phyloP scores from a whole-genome alignment of 768 basidiomycete genomes.

The Boletus sp. region DNA sequence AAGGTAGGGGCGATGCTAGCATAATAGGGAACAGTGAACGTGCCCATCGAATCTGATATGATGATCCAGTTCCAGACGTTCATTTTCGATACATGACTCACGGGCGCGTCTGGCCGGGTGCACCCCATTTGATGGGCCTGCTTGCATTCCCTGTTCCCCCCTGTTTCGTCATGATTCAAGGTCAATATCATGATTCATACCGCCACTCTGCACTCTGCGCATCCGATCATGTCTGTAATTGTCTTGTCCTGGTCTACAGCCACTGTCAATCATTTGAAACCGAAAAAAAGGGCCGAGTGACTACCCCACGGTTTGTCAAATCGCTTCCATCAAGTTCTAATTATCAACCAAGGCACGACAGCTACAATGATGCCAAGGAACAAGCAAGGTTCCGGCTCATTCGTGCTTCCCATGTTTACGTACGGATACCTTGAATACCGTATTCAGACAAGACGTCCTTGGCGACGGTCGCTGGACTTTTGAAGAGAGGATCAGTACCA shows the following conservation, averaged over 20 bases:
- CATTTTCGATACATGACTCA: not conserved
- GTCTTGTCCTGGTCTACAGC: not conserved
- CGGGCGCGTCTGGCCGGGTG: not conserved
- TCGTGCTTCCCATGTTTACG: constrained; percentile 8
- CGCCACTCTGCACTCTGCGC: not conserved
- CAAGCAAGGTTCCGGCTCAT: not conserved
- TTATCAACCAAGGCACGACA: not conserved
- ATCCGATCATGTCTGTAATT: not conserved
- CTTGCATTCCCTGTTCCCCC: not conserved
- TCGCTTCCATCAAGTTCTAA: not conserved
- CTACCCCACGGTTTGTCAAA: not conserved
- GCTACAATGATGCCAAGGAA: constrained; percentile 3
- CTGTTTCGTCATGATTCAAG: not conserved
- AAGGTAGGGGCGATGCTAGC: not conserved
- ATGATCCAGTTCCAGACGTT: not conserved
- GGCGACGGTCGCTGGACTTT: constrained; percentile 69
- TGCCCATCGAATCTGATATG: not conserved
- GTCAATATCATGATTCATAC: not conserved
- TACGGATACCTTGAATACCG: constrained; percentile 44
- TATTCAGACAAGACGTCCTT: constrained; percentile 60
- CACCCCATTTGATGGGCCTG: not conserved
- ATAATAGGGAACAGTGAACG: not conserved
- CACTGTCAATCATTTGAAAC: not conserved
- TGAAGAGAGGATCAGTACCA: constrained; percentile 86
- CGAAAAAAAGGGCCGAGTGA: not conserved